A percentile compares a stretch with the other conserved stretches of the same genome.
Evolutionary conservation across 306 rosid genomes (phyloP).

Genomic region (Quercus mongolica): DNA sequence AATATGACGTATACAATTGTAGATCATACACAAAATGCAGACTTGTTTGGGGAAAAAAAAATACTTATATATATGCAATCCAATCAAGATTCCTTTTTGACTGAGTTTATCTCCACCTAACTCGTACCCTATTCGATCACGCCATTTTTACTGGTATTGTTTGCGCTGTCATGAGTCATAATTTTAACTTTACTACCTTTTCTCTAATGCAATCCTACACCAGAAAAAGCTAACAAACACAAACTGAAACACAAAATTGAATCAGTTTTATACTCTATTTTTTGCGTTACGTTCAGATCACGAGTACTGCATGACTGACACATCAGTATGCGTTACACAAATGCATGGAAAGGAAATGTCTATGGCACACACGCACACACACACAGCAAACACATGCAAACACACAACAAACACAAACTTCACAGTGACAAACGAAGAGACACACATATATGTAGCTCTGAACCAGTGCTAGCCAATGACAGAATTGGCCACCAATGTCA

Average conservation of each 20-base stretch:
- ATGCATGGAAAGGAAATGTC: not conserved
- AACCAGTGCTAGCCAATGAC: not conserved
- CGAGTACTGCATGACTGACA: not conserved
- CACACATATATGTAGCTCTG: slow-evolving; percentile 3
- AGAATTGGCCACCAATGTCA: not conserved
- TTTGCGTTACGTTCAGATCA: not conserved
- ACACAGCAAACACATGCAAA: slow-evolving; percentile 35
- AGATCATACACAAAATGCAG: no score
- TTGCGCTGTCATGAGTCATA: not conserved
- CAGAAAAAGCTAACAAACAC: not conserved
- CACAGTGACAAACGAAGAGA: slow-evolving; percentile 2
- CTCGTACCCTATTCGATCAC: slow-evolving; percentile 1
- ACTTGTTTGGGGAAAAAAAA: no score
- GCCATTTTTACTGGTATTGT: not conserved
- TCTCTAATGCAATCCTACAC: not conserved
- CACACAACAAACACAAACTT: slow-evolving; percentile 24
- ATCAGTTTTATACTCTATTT: not conserved
- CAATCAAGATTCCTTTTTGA: not conserved
- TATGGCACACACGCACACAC: slow-evolving; percentile 10
- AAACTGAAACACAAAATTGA: not conserved
- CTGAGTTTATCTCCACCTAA: not conserved
- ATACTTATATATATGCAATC: no score
- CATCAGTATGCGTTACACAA: not conserved
- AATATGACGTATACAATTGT: no score
- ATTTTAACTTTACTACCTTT: not conserved